Evolutionary conservation across 108 stramenopile genomes (phyloP).

Genomic region (Nitzschia putrida): DNA sequence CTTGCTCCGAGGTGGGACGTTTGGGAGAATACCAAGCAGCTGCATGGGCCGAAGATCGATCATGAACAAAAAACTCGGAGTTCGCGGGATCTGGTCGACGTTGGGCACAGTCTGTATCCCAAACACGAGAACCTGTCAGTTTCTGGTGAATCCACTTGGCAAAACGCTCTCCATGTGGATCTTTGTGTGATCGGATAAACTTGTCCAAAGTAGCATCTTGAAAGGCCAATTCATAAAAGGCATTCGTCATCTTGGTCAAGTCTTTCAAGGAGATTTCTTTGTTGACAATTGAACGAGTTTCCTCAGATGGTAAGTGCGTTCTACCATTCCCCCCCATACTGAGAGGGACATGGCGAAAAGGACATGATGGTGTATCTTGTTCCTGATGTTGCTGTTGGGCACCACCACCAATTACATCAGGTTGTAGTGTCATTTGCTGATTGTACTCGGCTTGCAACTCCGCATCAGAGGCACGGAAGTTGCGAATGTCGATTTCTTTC

Average conservation of each 20-base stretch:
- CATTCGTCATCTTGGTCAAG: conserved; percentile 49
- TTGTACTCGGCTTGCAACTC: too few species aligned
- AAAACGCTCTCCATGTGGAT: conserved; percentile 67
- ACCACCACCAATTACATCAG: too few species aligned
- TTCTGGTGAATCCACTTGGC: conserved; percentile 79
- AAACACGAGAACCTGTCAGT: conserved; percentile 53
- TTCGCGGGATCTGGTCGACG: conserved; percentile 16
- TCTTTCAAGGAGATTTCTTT: conserved; percentile 50
- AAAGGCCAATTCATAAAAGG: conserved; percentile 66
- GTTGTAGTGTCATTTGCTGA: too few species aligned
- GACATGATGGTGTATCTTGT: too few species aligned
- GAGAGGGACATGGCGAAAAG: background rate
- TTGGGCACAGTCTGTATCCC: conserved; percentile 56
- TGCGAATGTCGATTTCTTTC: too few species aligned
- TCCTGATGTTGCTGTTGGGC: too few species aligned
- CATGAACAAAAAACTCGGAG: conserved; percentile 41
- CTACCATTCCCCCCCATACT: background rate
- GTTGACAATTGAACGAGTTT: conserved; percentile 35
- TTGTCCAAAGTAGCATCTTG: conserved; percentile 60
- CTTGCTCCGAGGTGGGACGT: conserved; percentile 46
- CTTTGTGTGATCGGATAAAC: conserved; percentile 63
- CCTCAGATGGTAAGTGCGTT: background rate
- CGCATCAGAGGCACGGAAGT: too few species aligned
- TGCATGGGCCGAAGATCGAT: conserved; percentile 68
- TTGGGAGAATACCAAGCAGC: conserved; percentile 73